A percentile compares a stretch with the other conserved stretches of the same genome.
phyloP scores from a whole-genome alignment of 208 protist genomes.

The Acanthamoeba healyi region DNA sequence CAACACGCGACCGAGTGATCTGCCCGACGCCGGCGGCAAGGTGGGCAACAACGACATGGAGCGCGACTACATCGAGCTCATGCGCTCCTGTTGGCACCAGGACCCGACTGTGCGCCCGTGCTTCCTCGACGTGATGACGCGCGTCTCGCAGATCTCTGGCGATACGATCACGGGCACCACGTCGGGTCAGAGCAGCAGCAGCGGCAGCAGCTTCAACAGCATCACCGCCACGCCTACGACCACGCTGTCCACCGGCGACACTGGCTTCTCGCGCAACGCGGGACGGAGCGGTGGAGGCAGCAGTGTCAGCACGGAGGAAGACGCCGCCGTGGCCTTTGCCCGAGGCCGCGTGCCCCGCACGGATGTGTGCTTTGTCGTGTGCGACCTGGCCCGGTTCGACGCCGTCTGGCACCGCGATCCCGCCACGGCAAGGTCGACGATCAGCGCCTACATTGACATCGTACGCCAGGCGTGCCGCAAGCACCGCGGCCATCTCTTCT shows the following conservation, averaged over 20 bases:
- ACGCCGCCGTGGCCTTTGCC: not conserved
- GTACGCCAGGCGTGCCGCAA: not conserved
- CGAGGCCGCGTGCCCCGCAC: not conserved
- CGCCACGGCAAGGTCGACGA: not conserved
- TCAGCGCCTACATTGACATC: not conserved
- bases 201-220: no score
- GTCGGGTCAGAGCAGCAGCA: not conserved
- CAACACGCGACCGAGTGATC: no score
- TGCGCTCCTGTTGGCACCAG: not conserved
- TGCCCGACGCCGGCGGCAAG: no score
- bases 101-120: not conserved
- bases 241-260: no score
- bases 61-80: constrained; percentile 4
- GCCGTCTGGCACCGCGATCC: not conserved
- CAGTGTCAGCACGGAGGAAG: not conserved
- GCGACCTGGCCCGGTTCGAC: not conserved
- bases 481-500: constrained; percentile 9
- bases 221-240: no score
- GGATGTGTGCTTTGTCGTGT: not conserved
- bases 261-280: not conserved
- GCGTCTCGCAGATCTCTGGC: not conserved
- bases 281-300: not conserved
- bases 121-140: not conserved
- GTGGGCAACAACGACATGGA: no score
- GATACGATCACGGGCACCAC: not conserved